Evolutionary conservation across 2,329 filamentous ascomycete species (phyloP).

Genomic region (Aspergillus novoparasiticus): DNA sequence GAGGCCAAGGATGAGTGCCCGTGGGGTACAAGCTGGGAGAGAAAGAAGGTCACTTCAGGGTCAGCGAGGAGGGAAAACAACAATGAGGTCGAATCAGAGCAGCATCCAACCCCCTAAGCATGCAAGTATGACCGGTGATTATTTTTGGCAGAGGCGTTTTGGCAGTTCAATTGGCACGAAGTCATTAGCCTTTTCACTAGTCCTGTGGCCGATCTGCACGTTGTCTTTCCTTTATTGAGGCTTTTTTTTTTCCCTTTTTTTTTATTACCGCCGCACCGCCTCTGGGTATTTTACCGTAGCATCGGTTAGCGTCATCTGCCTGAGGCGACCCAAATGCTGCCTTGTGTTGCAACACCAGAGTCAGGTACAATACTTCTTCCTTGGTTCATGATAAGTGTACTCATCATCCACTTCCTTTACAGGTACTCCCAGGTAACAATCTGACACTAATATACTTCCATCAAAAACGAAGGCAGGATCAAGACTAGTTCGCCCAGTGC

Average conservation of each 20-base stretch:
- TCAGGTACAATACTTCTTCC: background rate
- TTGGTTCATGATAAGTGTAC: background rate
- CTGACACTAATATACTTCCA: too few species aligned
- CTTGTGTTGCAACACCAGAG: background rate
- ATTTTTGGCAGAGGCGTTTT: slow-evolving; percentile 4
- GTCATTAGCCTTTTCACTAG: slow-evolving; percentile 1
- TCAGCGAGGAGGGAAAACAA: background rate
- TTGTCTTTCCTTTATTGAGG: background rate
- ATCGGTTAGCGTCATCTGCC: background rate
- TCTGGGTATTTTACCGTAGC: background rate
- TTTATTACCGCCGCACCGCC: background rate
- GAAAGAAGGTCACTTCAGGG: background rate
- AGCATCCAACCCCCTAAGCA: slow-evolving; percentile 1
- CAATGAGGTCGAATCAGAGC: slow-evolving; percentile 1
- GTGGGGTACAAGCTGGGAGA: background rate
- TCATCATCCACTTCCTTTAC: too few species aligned
- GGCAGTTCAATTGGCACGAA: background rate
- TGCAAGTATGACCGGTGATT: slow-evolving; percentile 8
- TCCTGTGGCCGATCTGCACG: slow-evolving; percentile 3
- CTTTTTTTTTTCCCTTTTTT: background rate
- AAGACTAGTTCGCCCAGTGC: background rate
- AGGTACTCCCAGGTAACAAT: too few species aligned
- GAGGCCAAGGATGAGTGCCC: slow-evolving; percentile 1
- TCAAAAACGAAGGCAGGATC: background rate
- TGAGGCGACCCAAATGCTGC: background rate